Conservation (phyloP, 192 early-diverging fungal species). For the Gorgonomyces haynaldii region DNA sequence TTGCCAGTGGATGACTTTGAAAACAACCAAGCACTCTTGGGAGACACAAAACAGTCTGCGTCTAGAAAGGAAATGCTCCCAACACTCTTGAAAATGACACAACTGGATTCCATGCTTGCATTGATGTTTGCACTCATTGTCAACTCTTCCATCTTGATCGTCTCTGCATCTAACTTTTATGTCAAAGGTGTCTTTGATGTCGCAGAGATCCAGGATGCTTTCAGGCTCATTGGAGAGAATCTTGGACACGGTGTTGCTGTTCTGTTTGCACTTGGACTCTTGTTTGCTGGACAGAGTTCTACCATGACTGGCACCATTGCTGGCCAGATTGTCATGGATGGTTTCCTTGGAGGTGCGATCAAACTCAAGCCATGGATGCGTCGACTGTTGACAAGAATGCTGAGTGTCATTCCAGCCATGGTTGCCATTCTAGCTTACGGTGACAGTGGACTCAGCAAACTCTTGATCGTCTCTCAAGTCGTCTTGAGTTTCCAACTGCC, state of each 20-base stretch:
- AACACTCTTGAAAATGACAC: slow-evolving; percentile 39
- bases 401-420: slow-evolving; percentile 66
- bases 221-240: slow-evolving; percentile 39
- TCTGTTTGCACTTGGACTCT: slow-evolving; percentile 64
- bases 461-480: slow-evolving; percentile 66
- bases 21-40: slow-evolving; percentile 5
- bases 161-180: slow-evolving; percentile 62
- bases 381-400: slow-evolving; percentile 53
- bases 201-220: slow-evolving; percentile 57
- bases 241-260: slow-evolving; percentile 52
- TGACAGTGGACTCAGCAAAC: slow-evolving; percentile 43
- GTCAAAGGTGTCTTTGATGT: slow-evolving; percentile 33
- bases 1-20: slow-evolving; percentile 17
- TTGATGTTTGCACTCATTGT: slow-evolving; percentile 62
- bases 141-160: slow-evolving; percentile 69
- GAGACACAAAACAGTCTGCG: slow-evolving; percentile 2
- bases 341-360: slow-evolving; percentile 19
- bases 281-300: slow-evolving; percentile 63
- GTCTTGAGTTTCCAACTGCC: slow-evolving; percentile 67
- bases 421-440: slow-evolving; percentile 52
- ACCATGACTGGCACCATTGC: slow-evolving; percentile 78
- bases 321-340: slow-evolving; percentile 65
- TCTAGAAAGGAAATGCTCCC: slow-evolving; percentile 19
- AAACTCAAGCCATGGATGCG: slow-evolving; percentile 50
- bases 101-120: slow-evolving; percentile 55